Conservation (phyloP, 192 early-diverging fungal genomes). For the Hyaloraphidium curvatum region DNA sequence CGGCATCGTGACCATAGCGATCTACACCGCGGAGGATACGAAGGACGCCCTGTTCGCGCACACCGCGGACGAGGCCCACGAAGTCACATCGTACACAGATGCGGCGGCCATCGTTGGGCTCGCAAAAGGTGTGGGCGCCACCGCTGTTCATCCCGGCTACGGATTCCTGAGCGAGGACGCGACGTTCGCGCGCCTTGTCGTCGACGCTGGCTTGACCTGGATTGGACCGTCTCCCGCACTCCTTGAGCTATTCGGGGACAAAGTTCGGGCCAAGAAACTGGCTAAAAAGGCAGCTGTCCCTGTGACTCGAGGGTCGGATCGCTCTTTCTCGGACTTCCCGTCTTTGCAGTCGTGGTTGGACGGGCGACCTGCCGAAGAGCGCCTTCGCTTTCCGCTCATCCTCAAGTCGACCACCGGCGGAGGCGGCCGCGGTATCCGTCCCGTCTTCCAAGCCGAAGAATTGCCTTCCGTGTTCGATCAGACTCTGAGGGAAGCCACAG, state of each 20-base stretch:
- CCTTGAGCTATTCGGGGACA: conserved; percentile 82
- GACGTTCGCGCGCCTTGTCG: conserved; percentile 73
- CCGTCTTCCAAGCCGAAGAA: conserved; percentile 51
- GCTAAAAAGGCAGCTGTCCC: conserved; percentile 58
- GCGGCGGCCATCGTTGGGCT: no score
- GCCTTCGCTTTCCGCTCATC: conserved; percentile 81
- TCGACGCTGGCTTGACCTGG: conserved; percentile 76
- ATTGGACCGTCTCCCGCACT: conserved; percentile 68
- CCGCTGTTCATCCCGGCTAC: conserved; percentile 30
- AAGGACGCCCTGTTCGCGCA: no score
- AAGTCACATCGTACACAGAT: no score
- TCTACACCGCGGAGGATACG: no score
- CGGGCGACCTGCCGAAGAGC: conserved; percentile 43
- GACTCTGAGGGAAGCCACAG: conserved; percentile 68
- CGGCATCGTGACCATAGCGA: no score
- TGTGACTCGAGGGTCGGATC: conserved; percentile 86
- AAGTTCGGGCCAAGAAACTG: conserved; percentile 74
- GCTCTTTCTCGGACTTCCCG: not conserved
- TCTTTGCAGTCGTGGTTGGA: conserved; percentile 31
- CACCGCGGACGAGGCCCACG: no score
- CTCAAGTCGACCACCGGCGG: conserved; percentile 97
- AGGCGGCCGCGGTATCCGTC: conserved; percentile 92
- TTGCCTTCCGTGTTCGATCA: conserved; percentile 65
- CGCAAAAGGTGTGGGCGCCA: no score
- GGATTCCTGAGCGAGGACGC: conserved; percentile 93